A percentile compares a stretch with the other conserved stretches of the same genome.
phyloP scores from a whole-genome alignment of 2,329 filamentous ascomycete species.

The Colletotrichum sp. region DNA sequence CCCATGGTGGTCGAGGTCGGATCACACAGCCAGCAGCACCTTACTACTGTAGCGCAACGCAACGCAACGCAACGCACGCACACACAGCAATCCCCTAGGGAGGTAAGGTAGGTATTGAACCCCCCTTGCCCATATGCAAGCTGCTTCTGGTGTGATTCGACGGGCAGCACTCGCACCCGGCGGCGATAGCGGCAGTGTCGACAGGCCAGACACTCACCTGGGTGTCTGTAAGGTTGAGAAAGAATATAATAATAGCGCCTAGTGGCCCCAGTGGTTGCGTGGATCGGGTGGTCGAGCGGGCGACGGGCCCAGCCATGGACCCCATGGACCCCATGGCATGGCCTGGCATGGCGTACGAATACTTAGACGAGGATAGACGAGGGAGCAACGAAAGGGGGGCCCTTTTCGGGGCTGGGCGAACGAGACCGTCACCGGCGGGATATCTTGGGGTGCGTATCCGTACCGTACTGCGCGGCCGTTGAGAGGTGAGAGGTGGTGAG shows the following conservation, averaged over 20 bases:
- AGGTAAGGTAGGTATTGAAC: background rate
- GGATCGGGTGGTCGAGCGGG: conserved; percentile 7
- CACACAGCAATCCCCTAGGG: background rate
- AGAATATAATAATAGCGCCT: conserved; percentile 18
- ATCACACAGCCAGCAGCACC: conserved; percentile 18
- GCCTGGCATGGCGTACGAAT: background rate
- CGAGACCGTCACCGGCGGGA: background rate
- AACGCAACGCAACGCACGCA: conserved; percentile 12
- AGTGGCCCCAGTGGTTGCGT: background rate
- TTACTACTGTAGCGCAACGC: background rate
- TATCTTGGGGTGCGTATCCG: background rate
- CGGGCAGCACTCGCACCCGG: conserved; percentile 11
- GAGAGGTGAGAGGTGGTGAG: background rate
- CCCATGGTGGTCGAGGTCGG: conserved; percentile 16
- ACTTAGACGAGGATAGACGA: background rate
- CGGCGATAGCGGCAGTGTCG: conserved; percentile 2
- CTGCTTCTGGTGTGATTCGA: conserved; percentile 21
- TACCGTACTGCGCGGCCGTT: background rate
- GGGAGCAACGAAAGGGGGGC: background rate
- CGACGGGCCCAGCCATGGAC: conserved; percentile 2
- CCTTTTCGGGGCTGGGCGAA: background rate
- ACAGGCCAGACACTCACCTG: background rate
- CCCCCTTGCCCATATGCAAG: conserved; percentile 15
- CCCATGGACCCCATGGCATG: background rate
- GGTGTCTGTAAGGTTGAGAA: background rate